Base-by-base conservation (phyloP, 2,329 filamentous ascomycete species). In the Nannizzia gypsea region DNA sequence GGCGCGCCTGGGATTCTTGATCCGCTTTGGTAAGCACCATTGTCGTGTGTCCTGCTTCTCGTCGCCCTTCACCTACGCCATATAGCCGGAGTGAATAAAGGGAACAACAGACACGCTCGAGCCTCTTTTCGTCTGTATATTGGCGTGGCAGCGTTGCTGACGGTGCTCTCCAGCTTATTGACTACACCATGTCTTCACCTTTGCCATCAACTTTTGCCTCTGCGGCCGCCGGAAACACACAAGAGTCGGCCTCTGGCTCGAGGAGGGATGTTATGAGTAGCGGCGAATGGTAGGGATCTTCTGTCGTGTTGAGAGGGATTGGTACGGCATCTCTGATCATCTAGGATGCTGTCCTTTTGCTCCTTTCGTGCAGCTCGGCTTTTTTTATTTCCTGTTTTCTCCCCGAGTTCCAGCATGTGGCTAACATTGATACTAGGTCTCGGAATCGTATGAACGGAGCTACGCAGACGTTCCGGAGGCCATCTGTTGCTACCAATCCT, bases 121-220 rank as follows among this genome's bases (percentile, higher is more conserved):
- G n/a, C 13, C 20, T 54, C 3, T 31, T 54, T 26, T 15, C 22
- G 55, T 42, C 36, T 26, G 13, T 26, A 3, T 42, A 1, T 20
- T 42, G 34, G 15, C 13, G 24, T 42, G 1, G 15, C 20, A 9
- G 9, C 9, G 40, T 63, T 67, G 64, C 54, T 56, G 54, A 56
- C 17, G 6, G 2, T 58, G 26, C 24, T 31, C 34, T 56, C 38
- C 54, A 56, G 54, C 63, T 63, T 61, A 64, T 63, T 61, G 60
- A 62, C 63, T 60, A 60, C 67, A 75, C 66, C 69, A 81, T 90
- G 87, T 83, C 86, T 77, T 83, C 85, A 72, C 85, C 87, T 77
- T 82, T 90, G 74, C 85, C 87, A 69, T 89, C 88, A 68, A 90
- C 86, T 80, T 91, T 91, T 77, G 88, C 88, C 72, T 90, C 88